These are phyloP conservation scores for Globisporangium okanoganense DNA, from an alignment of 352 stramenopile species.

Conservation along the genomic window DNA sequence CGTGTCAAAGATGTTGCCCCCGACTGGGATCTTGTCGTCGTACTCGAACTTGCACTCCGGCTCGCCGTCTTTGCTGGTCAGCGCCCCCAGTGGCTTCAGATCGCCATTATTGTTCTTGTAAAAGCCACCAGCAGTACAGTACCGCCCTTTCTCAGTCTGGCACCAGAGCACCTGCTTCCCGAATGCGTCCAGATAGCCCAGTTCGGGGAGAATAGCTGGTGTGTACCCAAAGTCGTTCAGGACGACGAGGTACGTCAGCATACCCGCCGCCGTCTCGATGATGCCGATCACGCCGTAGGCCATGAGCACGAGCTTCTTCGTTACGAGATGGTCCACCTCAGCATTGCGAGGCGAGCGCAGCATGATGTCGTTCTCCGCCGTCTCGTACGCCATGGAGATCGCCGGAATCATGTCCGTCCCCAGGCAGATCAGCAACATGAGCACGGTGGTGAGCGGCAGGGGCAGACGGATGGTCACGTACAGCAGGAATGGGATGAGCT, in stretches of 20 bases:
- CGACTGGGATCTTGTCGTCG: constrained; percentile 40
- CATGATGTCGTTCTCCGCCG: constrained; percentile 88
- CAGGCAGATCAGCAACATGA: constrained; percentile 91
- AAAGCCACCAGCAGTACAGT: constrained; percentile 64
- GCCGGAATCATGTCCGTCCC: constrained; percentile 92
- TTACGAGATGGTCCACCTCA: constrained; percentile 84
- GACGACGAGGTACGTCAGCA: constrained; percentile 88
- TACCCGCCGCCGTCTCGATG: constrained; percentile 80
- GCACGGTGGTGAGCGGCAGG: constrained; percentile 86
- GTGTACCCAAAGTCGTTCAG: constrained; percentile 89
- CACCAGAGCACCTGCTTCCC: constrained; percentile 87
- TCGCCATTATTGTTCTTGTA: constrained; percentile 35
- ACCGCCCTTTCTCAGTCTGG: constrained; percentile 52
- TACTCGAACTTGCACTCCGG: constrained; percentile 42
- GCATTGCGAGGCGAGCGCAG: constrained; percentile 72
- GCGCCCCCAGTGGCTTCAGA: constrained; percentile 27
- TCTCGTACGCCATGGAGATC: constrained; percentile 93
- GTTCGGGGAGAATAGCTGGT: constrained; percentile 70
- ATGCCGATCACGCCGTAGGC: constrained; percentile 88
- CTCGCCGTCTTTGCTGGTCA: constrained; percentile 24
- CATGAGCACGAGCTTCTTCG: constrained; percentile 84
- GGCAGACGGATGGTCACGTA: constrained; percentile 87
- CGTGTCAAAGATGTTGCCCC: constrained; percentile 61
- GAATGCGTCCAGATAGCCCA: constrained; percentile 79
- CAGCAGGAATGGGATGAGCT: constrained; percentile 81